Evolutionary conservation across 2,329 filamentous ascomycete genomes (phyloP), one percentile per base, ranked within the genome.

Genomic region (Calonectria naviculata): DNA sequence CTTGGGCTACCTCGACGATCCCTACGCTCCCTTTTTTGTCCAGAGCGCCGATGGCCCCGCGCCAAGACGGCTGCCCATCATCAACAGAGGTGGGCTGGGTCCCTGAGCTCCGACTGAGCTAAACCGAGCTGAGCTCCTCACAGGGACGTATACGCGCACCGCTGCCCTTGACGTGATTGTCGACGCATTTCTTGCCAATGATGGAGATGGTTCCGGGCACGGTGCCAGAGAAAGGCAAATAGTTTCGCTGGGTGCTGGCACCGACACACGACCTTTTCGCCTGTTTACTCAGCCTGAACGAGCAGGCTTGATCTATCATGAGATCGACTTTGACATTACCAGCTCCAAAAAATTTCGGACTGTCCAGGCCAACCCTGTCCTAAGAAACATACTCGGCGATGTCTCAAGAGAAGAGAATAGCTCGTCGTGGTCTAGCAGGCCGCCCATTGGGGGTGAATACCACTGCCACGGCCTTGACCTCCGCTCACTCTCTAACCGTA

Each of bases 71-170:
- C 88, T 97, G 73, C 97, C 97, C 63, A 94, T 99, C 73, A 98
- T 99, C 79, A 98, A 99, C 80, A 88, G 96, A 90, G 96, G 96
- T 95, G 83, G 75, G 85, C 75, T 29, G 28, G 44, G 52, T 47
- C 34, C 52, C 15, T 44, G 64, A 46, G 60, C 21, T 63, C 29
- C 34, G 49, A 44, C 41, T 58, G 38, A 46, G 62, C 44, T 31
- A 49, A 73, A 64, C 62, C 67, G 58, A 68, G 66, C 76, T 78
- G 47, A 76, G 47, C 38, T 70, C 19, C 60, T 34, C 75, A n/a
- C 36, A 96, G 95, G 95, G 64, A 98, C 96, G n/a, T 98, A 98
- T 79, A 93, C 95, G 26, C 92, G 97, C 72, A 98, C 95, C 10
- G 90, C 89, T 6, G 94, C 94, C 28, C 92, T 99, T 73, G 95